Conservation (phyloP, 768 basidiomycete genomes). For the Phanerochaete carnosa region DNA sequence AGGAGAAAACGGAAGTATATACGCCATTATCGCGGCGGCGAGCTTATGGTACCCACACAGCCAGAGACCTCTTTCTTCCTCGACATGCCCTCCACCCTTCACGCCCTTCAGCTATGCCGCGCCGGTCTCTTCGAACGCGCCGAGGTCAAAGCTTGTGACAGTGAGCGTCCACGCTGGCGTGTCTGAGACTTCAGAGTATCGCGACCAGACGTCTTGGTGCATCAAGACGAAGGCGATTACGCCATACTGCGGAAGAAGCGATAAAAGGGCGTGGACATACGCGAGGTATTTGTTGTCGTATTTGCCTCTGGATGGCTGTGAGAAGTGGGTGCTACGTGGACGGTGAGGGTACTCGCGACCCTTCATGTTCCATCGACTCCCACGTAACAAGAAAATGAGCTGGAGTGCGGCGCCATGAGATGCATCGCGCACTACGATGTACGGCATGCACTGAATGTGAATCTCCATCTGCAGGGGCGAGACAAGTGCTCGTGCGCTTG, state of each 20-base stretch:
- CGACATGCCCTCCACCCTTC: slow-evolving; percentile 68
- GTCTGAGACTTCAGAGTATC: slow-evolving; percentile 92
- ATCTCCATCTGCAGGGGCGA: slow-evolving; percentile 79
- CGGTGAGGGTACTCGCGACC: slow-evolving; percentile 63
- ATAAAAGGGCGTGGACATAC: slow-evolving; percentile 71
- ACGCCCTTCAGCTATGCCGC: slow-evolving; percentile 88
- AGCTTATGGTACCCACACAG: slow-evolving; percentile 94
- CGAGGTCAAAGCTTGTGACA: slow-evolving; percentile 79
- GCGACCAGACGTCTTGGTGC: slow-evolving; percentile 96
- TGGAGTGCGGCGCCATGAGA: slow-evolving; percentile 25
- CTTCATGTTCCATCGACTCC: slow-evolving; percentile 95
- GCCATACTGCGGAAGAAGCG: slow-evolving; percentile 68
- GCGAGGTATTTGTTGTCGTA: slow-evolving; percentile 83
- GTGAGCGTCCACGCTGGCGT: slow-evolving; percentile 96
- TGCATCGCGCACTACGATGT: not conserved
- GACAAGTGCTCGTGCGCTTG: slow-evolving; percentile 86
- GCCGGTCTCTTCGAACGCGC: slow-evolving; percentile 73
- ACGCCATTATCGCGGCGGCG: slow-evolving; percentile 92
- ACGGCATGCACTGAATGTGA: slow-evolving; percentile 73
- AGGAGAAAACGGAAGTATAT: slow-evolving; percentile 18
- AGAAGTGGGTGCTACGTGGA: not conserved
- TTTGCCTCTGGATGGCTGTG: slow-evolving; percentile 50
- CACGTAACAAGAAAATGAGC: slow-evolving; percentile 94
- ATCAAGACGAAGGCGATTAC: slow-evolving; percentile 72
- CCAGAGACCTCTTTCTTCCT: slow-evolving; percentile 84